Base-by-base conservation (phyloP, 352 stramenopile genomes). In the Globisporangium paddicum region DNA sequence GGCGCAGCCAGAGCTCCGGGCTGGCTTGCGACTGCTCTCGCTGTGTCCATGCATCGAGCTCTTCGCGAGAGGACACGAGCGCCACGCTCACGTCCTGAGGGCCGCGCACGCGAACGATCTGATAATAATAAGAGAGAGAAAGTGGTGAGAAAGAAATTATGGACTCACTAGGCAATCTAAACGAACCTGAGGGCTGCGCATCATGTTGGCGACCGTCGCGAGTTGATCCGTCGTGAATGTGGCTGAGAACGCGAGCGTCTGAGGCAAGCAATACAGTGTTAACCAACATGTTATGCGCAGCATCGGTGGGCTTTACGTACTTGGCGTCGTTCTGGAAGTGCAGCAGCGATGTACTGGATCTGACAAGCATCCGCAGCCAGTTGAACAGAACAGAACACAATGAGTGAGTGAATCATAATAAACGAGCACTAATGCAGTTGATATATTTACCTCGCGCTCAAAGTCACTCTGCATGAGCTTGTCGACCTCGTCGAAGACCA, bases 401-500 rank as follows among this genome's bases (percentile, higher is more conserved):
- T 42, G 9, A 42, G 14, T 5, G 3, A 19, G 11, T n/a, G 14
- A n/a, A 42, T 37, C 47, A 49, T 55, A 1, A 67, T 37, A 53
- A n/a, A 41, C 18, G 32, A 8, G 8, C 5, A 32, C 23, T 19
- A 42, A 38, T n/a, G 23, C n/a, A 38, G 23, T 18, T 16, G 5
- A 5, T 23, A 10, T 6, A 32, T 37, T n/a, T 60, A 90, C 78
- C 65, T 90, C 79, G n/a, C 71, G 58, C n/a, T 78, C 58, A 40
- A 90, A 93, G 40, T 91, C 80, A 21, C 57, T 49, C 41, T 70
- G 64, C 28, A 93, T 68, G n/a, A 93, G 67, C 54, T 92, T 92
- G 70, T 93, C 84, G 16, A 90, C 82, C 71, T 93, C 82, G 40
- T 93, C 84, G n/a, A 93, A 53, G 16, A 91, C 72, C 7, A 93